phyloP scores from a whole-genome alignment of 768 basidiomycete genomes.

The Paxillus rubicundulus region DNA sequence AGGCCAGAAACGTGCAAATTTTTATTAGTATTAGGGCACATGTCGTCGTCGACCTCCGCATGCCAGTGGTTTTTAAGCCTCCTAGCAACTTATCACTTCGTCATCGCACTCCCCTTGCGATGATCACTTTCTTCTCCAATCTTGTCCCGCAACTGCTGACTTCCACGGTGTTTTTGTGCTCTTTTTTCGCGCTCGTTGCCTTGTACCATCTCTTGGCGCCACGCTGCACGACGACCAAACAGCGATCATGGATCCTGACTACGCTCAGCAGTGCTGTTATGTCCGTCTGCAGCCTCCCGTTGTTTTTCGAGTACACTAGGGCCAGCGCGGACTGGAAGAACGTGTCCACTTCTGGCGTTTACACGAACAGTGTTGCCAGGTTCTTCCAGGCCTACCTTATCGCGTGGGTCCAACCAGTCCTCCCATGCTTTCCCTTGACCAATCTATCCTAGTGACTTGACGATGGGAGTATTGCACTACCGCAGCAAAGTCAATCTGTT shows the following conservation, averaged over 20 bases:
- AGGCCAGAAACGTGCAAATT: slow-evolving; percentile 25
- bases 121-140: slow-evolving; percentile 17
- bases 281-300: slow-evolving; percentile 42
- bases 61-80: too few relatives aligned
- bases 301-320: slow-evolving; percentile 29
- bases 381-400: slow-evolving; percentile 50
- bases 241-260: slow-evolving; percentile 50
- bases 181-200: slow-evolving; percentile 13
- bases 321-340: slow-evolving; percentile 27
- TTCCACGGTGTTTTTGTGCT: slow-evolving; percentile 23
- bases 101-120: slow-evolving; percentile 17
- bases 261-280: slow-evolving; percentile 39
- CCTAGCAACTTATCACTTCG: slow-evolving; percentile 19
- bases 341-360: slow-evolving; percentile 18
- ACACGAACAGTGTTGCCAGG: slow-evolving; percentile 27
- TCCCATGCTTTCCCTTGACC: slow-evolving; percentile 10
- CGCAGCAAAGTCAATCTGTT: slow-evolving; percentile 44
- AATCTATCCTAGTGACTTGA: slow-evolving; percentile 38
- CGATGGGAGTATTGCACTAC: slow-evolving; percentile 46
- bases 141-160: slow-evolving; percentile 24
- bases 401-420: slow-evolving; percentile 23
- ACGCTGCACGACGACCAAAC: slow-evolving; percentile 35
- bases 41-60: slow-evolving; percentile 15
- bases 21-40: slow-evolving; percentile 10
- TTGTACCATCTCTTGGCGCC: slow-evolving; percentile 33